Percentiles rank a stretch among this genome's conserved stretches.
Conservation (phyloP, 23 red algal species). For the Cyanidioschyzon merolae region DNA sequence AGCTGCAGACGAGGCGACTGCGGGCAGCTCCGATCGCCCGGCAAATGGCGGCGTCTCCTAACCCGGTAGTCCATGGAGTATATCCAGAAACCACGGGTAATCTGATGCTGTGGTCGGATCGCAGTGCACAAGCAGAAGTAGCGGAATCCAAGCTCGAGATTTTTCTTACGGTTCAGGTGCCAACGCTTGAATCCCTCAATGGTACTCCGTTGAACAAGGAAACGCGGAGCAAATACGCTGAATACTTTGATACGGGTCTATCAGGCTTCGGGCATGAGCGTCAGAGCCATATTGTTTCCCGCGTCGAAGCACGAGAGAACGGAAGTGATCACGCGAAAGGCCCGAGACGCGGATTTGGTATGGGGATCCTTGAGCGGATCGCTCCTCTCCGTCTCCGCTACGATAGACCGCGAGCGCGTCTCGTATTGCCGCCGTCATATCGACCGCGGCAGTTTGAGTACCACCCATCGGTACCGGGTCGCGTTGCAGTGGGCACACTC, state of each 20-base stretch:
- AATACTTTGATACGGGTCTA: background rate
- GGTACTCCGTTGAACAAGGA: background rate
- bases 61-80: too few species aligned
- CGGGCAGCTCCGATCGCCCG: too few species aligned
- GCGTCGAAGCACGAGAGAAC: background rate
- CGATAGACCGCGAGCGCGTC: background rate
- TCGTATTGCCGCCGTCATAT: constrained; percentile 15
- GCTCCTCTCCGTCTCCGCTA: background rate
- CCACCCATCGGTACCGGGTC: constrained; percentile 45
- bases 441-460: constrained; percentile 95
- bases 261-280: background rate
- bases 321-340: background rate
- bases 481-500: constrained; percentile 65
- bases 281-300: background rate
- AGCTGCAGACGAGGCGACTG: too few species aligned
- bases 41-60: too few species aligned
- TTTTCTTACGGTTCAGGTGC: background rate
- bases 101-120: background rate
- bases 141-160: background rate
- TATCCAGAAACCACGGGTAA: background rate
- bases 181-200: background rate
- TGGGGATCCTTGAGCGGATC: background rate
- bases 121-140: background rate
- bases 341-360: background rate
- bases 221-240: background rate